phyloP scores from a whole-genome alignment of 2,329 filamentous ascomycete genomes.

The Nigrospora sphaerica region DNA sequence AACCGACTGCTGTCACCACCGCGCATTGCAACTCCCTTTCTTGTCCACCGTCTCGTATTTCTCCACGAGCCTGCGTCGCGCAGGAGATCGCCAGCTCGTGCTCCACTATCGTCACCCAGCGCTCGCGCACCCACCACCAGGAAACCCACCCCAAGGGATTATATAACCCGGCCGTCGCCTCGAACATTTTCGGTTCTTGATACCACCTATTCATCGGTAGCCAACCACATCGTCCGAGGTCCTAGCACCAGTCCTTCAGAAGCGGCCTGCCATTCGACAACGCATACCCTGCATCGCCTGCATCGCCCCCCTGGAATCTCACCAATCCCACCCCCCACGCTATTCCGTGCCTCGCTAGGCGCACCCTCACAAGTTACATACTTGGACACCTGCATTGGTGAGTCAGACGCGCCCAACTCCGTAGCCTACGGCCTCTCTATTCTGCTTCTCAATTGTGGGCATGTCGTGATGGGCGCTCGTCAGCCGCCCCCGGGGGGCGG shows the following conservation, averaged over 20 bases:
- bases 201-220: conserved; percentile 23
- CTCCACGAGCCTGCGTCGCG: conserved; percentile 1
- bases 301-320: conserved; percentile 16
- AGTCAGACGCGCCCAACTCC: conserved; percentile 22
- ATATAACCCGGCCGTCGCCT: conserved; percentile 23
- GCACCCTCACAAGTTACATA: conserved; percentile 15
- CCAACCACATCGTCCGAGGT: conserved; percentile 8
- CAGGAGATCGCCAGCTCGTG: conserved; percentile 1
- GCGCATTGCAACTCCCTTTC: background rate
- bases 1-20: conserved; percentile 2
- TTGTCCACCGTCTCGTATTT: conserved; percentile 4
- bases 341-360: conserved; percentile 5
- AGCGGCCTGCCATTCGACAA: conserved; percentile 18
- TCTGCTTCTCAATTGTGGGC: conserved; percentile 1
- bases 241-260: conserved; percentile 4
- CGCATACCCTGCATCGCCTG: conserved; percentile 12
- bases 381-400: conserved; percentile 20
- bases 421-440: conserved; percentile 4
- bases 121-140: background rate
- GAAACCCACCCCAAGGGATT: conserved; percentile 10
- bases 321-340: conserved; percentile 18
- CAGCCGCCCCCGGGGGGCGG: no score
- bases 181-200: conserved; percentile 23
- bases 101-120: conserved; percentile 2
- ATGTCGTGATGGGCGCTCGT: no score